phyloP scores from a whole-genome alignment of 352 stramenopile species.

The Globisporangium spinosum region DNA sequence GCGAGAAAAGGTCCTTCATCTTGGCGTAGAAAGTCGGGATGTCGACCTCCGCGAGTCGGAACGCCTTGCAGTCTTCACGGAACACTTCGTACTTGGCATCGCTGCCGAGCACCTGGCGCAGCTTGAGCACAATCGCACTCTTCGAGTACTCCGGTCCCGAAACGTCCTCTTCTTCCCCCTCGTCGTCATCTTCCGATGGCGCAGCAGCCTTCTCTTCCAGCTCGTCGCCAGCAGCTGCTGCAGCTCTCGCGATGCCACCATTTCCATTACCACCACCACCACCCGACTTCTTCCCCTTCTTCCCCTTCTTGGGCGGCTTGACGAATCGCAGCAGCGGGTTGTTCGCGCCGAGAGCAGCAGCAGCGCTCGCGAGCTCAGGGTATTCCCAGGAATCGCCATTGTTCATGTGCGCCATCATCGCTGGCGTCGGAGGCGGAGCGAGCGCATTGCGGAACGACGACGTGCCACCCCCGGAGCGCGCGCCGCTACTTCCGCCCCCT shows the following conservation, averaged over 20 bases:
- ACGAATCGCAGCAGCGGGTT: slow-evolving; percentile 79
- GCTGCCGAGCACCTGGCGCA: slow-evolving; percentile 69
- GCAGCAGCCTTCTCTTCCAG: slow-evolving; percentile 53
- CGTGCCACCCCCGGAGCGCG: slow-evolving; percentile 10
- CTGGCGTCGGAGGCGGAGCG: slow-evolving; percentile 56
- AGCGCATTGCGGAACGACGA: slow-evolving; percentile 70
- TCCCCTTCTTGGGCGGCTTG: slow-evolving; percentile 63
- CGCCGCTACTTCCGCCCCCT: slow-evolving; percentile 17
- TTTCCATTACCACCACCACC: slow-evolving; percentile 2
- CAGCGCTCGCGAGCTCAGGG: slow-evolving; percentile 55
- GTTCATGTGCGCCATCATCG: slow-evolving; percentile 74
- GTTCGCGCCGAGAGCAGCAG: slow-evolving; percentile 69
- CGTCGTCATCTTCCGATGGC: slow-evolving; percentile 18
- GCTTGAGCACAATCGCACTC: slow-evolving; percentile 72
- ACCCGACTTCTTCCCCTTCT: slow-evolving; percentile 39
- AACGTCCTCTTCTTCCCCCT: slow-evolving; percentile 40
- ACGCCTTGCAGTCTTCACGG: slow-evolving; percentile 70
- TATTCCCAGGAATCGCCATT: slow-evolving; percentile 65
- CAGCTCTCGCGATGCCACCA: neutral
- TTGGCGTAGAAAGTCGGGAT: slow-evolving; percentile 74
- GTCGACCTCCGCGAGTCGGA: slow-evolving; percentile 50
- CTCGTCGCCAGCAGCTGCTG: slow-evolving; percentile 8
- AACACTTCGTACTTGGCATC: slow-evolving; percentile 85
- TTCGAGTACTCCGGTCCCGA: slow-evolving; percentile 44
- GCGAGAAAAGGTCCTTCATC: slow-evolving; percentile 57